Conservation (phyloP, 176 grass and related monocot species). For the Bothriochloa decipiens region DNA sequence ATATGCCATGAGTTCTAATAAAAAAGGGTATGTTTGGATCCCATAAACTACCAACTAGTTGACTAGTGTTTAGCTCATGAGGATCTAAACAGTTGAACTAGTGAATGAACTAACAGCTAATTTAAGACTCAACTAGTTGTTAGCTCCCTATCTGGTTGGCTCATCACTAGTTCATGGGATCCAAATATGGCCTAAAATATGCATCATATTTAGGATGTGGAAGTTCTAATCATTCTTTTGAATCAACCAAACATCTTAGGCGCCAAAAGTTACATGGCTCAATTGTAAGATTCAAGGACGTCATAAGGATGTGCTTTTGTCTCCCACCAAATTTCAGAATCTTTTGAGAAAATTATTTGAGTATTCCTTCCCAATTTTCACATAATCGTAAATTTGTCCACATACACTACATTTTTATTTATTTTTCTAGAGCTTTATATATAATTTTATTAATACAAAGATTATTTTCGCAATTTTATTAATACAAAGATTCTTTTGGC, state of each 20-base stretch:
- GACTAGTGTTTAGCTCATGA: too few species aligned
- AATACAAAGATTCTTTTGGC: not conserved
- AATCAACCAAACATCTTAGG: not conserved
- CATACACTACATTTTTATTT: not conserved
- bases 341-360: not conserved
- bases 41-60: too few species aligned
- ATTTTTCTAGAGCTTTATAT: not conserved
- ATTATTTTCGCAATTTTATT: not conserved
- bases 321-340: not conserved
- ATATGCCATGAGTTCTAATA: not conserved
- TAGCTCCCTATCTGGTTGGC: too few species aligned
- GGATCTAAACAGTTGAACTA: too few species aligned
- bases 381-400: not conserved
- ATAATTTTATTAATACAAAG: not conserved
- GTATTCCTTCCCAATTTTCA: not conserved
- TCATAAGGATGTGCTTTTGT: not conserved
- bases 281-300: not conserved
- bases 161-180: too few species aligned
- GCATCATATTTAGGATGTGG: not conserved
- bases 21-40: too few species aligned
- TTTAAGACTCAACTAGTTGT: too few species aligned
- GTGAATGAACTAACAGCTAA: too few species aligned
- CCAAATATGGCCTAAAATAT: not conserved
- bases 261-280: not conserved
- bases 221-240: not conserved